phyloP scores from a whole-genome alignment of 179 eudicot species.

The Spergularia azorica region DNA sequence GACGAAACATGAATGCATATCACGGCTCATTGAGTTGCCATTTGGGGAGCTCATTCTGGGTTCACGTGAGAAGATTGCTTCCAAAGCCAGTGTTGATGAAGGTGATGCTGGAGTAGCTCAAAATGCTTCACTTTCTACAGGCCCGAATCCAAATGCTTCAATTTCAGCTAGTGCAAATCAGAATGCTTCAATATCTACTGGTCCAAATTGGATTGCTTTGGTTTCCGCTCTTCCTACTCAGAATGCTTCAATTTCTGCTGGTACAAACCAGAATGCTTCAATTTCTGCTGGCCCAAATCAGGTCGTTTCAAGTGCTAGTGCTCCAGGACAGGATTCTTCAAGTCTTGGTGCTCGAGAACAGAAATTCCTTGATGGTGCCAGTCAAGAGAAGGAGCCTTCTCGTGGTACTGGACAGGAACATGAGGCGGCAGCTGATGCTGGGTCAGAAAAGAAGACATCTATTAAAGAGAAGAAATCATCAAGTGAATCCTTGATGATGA shows the following conservation, averaged over 20 bases:
- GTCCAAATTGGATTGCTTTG: not conserved
- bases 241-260: conserved; percentile 5
- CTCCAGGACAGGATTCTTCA: not conserved
- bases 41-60: conserved; percentile 93
- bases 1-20: conserved; percentile 79
- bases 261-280: too few species aligned
- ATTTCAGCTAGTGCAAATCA: not conserved
- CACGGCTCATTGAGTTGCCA: conserved; percentile 85
- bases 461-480: conserved; percentile 33
- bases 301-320: not conserved
- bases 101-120: conserved; percentile 20
- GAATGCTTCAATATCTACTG: not conserved
- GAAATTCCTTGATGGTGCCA: not conserved
- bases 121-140: conserved; percentile 6
- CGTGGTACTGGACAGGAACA: not conserved
- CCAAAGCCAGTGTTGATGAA: conserved; percentile 31
- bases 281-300: not conserved
- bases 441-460: not conserved
- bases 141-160: not conserved
- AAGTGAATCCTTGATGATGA: conserved; percentile 35
- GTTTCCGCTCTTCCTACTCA: not conserved
- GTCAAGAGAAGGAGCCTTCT: not conserved
- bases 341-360: not conserved
- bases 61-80: conserved; percentile 42
- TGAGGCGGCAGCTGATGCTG: not conserved